Conservation (phyloP, 2,329 filamentous ascomycete species). For the Trichoderma breve region DNA sequence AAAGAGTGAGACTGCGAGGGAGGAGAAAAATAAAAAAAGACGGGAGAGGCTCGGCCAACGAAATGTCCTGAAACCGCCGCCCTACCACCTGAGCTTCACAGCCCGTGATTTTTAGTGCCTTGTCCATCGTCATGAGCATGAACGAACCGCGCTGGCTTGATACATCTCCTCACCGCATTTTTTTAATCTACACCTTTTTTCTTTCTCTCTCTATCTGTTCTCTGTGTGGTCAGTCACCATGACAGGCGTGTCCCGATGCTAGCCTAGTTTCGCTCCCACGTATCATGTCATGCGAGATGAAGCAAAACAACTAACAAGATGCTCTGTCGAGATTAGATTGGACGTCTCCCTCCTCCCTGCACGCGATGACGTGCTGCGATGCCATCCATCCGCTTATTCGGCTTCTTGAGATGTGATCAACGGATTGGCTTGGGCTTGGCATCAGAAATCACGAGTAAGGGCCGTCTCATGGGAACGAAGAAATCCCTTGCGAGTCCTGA, state of each 20-base stretch:
- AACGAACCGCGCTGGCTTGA: conserved; percentile 5
- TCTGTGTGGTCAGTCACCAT: background rate
- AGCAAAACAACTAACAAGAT: background rate
- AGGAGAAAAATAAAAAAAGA: background rate
- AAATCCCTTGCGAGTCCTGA: background rate
- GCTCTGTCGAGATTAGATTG: background rate
- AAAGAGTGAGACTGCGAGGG: background rate
- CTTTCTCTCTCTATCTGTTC: background rate
- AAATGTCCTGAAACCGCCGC: conserved; percentile 7
- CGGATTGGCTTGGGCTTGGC: background rate
- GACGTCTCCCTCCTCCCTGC: background rate
- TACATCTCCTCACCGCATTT: conserved; percentile 23
- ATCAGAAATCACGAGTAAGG: background rate
- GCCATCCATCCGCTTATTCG: conserved; percentile 6
- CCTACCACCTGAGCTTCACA: background rate
- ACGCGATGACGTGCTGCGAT: conserved; percentile 11
- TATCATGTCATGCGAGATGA: conserved; percentile 22
- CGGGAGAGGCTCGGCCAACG: background rate
- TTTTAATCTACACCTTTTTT: background rate
- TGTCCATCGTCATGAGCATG: conserved; percentile 15
- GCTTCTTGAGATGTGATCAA: conserved; percentile 13
- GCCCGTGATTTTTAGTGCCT: background rate
- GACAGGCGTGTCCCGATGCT: conserved; percentile 20
- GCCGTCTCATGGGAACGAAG: background rate
- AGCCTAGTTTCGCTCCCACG: conserved; percentile 21